Evolutionary conservation across 2,329 filamentous ascomycete genomes (phyloP).

Genomic region (Neocatenulostroma microsporum): DNA sequence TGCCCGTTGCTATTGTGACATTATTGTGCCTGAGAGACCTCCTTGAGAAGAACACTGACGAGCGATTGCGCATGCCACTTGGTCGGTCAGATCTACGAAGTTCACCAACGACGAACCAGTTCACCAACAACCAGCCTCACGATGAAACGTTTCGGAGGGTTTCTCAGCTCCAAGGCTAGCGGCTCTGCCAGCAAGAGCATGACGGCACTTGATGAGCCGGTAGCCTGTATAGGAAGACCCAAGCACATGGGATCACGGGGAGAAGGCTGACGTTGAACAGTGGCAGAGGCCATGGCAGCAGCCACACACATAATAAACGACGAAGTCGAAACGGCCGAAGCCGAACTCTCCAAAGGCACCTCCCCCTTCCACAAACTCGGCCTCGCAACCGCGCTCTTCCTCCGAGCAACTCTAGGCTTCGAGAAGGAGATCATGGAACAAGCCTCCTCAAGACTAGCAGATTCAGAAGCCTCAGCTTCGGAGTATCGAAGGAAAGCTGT

Average conservation of each 20-base stretch:
- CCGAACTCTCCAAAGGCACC: conserved; percentile 59
- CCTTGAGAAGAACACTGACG: no score
- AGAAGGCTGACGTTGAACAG: conserved; percentile 22
- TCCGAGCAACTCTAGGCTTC: conserved; percentile 79
- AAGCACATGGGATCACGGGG: not conserved
- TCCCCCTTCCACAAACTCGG: conserved; percentile 91
- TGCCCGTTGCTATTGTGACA: no score
- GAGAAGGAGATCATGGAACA: conserved; percentile 87
- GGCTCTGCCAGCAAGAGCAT: conserved; percentile 47
- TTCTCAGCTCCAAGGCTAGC: conserved; percentile 30
- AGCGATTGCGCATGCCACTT: no score
- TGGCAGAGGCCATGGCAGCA: conserved; percentile 38
- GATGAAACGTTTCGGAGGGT: conserved; percentile 31
- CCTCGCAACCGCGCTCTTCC: conserved; percentile 71
- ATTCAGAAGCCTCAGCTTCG: conserved; percentile 69
- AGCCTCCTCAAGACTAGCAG: conserved; percentile 62
- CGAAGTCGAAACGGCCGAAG: conserved; percentile 77
- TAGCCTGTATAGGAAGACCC: no score
- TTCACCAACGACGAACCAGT: no score
- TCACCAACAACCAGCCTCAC: no score
- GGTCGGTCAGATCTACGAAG: no score
- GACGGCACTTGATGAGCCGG: conserved; percentile 50
- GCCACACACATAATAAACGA: conserved; percentile 32
- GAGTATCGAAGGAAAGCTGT: conserved; percentile 69
- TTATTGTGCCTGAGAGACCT: no score